Evolutionary conservation across 169 alveolate genomes (phyloP).

Genomic region (Amoebophrya sp.): DNA sequence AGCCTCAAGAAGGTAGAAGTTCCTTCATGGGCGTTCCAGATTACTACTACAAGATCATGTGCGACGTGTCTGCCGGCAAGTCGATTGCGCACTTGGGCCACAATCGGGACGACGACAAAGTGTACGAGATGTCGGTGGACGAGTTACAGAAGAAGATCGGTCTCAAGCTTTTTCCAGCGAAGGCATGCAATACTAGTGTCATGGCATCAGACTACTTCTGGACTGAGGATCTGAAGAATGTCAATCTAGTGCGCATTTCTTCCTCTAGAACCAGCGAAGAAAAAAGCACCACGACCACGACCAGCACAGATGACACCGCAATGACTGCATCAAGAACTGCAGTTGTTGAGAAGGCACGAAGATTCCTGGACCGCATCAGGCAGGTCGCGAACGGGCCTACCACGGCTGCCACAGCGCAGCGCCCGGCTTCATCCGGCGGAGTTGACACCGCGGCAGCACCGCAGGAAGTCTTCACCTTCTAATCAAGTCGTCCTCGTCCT

Average conservation of each 20-base stretch:
- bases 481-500: background rate
- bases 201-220: background rate
- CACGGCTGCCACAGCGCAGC: background rate
- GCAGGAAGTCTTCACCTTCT: background rate
- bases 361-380: too few species aligned
- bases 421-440: background rate
- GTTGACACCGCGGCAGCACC: background rate
- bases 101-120: background rate
- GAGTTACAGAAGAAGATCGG: background rate
- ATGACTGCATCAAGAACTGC: too few species aligned
- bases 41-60: background rate
- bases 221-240: background rate
- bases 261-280: background rate
- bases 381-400: too few species aligned
- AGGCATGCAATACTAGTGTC: background rate
- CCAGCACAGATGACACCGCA: background rate
- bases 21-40: background rate
- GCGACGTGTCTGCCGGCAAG: background rate
- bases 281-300: background rate
- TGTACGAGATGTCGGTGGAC: background rate
- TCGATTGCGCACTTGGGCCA: background rate
- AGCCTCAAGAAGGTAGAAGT: too few species aligned
- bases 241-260: background rate
- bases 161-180: background rate
- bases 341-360: too few species aligned